Base-by-base conservation (phyloP, 176 grass and related monocot genomes). In the Cenchrus purpureus region DNA sequence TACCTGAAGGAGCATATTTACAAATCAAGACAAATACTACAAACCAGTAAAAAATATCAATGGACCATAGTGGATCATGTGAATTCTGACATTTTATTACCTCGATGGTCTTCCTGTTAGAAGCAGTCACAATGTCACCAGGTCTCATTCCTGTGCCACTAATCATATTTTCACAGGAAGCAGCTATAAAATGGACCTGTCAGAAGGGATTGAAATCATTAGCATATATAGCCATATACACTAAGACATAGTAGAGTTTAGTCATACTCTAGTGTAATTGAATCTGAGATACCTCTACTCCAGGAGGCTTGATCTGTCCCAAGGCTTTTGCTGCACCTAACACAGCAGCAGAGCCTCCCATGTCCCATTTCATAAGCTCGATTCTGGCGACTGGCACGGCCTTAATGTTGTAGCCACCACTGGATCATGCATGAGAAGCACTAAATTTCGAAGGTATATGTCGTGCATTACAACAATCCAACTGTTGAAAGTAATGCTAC, bases 361-460 rank as follows among this genome's bases (percentile, higher is more conserved):
- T 98, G 78, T 95, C 95, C 65, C 72, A 89, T 68, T 98, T 98
- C 93, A 98, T 98, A 15, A 95, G 81, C 60, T 98, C 95, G 58
- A 98, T 98, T 25, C 10, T 88, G 84, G 83, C 86, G 7, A 76
- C 67, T 62, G 92, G 89, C 22, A 83, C 85, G 31, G 89, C 91
- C 85, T 98, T 98, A 80, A 98, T 93, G 91, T 98, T 98, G 91
- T 98, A 98, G 71, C 95, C 95, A 85, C 95, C 95, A 79, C 95
- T 98, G 4, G 44, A 45, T 14, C 3, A 53, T 53, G 51, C 14
- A 53, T 53, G 51, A 53, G 51, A 53, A 53, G 51, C 51, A 14
- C 51, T 53, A 53, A 53, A 53, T 53, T 53, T 53, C 14, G 51
- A 53, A 53, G 12, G 51, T 53, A 4, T 48, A 20, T 34, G 34